Evolutionary conservation across 2,329 filamentous ascomycete species (phyloP), one percentile per base, ranked within the genome.

Genomic region (Amauroascus verrucosus): DNA sequence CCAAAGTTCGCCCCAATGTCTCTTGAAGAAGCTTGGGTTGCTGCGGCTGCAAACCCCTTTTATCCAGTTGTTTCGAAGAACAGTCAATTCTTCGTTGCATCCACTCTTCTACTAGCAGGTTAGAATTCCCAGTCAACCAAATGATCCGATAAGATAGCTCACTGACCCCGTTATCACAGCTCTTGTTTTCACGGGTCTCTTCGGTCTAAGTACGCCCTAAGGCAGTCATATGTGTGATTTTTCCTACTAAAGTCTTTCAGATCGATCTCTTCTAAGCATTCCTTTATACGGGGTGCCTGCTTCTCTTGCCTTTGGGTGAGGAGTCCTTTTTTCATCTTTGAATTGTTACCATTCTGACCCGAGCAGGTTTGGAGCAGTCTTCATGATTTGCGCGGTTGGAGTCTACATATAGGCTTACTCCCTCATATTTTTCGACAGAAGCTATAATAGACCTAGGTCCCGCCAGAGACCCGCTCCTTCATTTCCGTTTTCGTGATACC

Each of bases 381-480:
- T 93, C 74, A 95, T 96, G 85, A 97, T 98, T 74, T 98, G 93
- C 73, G 93, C 90, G 56, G 93, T 93, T 68, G 93, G 93, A 69
- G 93, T 98, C 67, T 97, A 98, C 83, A 88, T 98, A 70, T 98
- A 81, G 41, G 13, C 30, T 16, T 18, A 18, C 40, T 40, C 41
- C 24, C 13, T 16, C 20, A 8, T 30, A 38, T n/a, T 13, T 16
- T 50, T 46, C 46, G 16, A 20, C 26, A 14, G 71, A 68, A n/a
- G n/a, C n/a, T 69, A 68, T 64, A 59, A 64, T 67, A 68, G 60
- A 56, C 57, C 58, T 58, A 62, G 63, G 56, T 56, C 50, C 41
- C 41, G 16, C 16, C 22, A 40, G 38, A 30, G 37, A 22, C 6
- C 2, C 22, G 35, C 20, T 5, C 20, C 11, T 14, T 28, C 38